These are phyloP conservation scores for Sporothrix protearum DNA, from an alignment of 2,329 filamentous ascomycete species.

Conservation along the genomic window DNA sequence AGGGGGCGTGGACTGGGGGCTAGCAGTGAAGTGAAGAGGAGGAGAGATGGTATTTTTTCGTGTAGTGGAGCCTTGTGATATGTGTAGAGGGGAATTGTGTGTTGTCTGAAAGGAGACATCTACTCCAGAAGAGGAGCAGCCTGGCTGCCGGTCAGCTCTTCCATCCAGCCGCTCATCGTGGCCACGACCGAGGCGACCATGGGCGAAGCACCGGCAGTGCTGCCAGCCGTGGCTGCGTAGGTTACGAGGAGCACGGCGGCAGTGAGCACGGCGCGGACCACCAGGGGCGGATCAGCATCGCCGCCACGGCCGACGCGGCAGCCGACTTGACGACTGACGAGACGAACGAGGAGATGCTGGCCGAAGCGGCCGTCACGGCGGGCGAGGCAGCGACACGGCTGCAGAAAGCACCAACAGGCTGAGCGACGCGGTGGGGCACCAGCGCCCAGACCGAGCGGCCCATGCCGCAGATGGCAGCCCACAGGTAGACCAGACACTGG, in stretches of 20 bases:
- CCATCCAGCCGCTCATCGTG: conserved; percentile 11
- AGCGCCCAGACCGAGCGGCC: conserved; percentile 19
- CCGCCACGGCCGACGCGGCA: conserved; percentile 21
- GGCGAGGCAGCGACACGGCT: conserved; percentile 20
- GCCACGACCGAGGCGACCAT: conserved; percentile 13
- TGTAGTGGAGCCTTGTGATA: conserved; percentile 15
- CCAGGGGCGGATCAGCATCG: conserved; percentile 22
- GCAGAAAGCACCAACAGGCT: conserved; percentile 21
- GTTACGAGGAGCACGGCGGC: conserved; percentile 21
- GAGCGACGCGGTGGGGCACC: conserved; percentile 25
- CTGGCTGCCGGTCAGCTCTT: conserved; percentile 13
- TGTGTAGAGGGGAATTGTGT: background rate
- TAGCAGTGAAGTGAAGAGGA: background rate
- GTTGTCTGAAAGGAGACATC: background rate
- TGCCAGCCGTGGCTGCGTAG: conserved; percentile 19
- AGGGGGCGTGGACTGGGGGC: background rate
- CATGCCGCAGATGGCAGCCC: conserved; percentile 14
- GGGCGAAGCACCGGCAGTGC: conserved; percentile 5
- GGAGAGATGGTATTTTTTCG: background rate
- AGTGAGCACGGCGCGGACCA: conserved; percentile 24
- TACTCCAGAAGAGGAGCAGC: background rate
- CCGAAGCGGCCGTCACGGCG: conserved; percentile 11
- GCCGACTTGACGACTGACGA: conserved; percentile 15
- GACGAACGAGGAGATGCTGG: conserved; percentile 17
- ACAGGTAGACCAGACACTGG: conserved; percentile 23